phyloP scores from a whole-genome alignment of 177 flowering plant species.

The Tripterygium wilfordii region DNA sequence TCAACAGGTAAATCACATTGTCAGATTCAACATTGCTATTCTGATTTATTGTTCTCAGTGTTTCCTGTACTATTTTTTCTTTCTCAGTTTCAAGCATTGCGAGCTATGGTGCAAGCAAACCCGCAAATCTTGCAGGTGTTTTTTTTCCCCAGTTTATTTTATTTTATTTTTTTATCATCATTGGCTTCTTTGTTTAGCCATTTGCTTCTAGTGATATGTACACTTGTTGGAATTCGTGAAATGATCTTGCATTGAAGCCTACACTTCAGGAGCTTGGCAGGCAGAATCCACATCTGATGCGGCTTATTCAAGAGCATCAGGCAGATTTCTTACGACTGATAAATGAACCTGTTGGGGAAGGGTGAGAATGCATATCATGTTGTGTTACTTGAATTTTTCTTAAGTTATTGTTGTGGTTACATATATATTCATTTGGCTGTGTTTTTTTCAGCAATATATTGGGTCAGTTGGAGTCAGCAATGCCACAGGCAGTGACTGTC shows the following conservation, averaged over 20 bases:
- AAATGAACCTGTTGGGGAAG: slow-evolving; percentile 57
- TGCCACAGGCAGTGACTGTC: slow-evolving; percentile 47
- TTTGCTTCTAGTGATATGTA: no score
- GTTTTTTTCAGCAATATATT: slow-evolving; percentile 27
- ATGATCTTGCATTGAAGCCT: slow-evolving; percentile 34
- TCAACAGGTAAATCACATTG: slow-evolving; percentile 37
- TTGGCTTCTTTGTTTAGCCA: no score
- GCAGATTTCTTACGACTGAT: slow-evolving; percentile 66
- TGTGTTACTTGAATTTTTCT: neutral
- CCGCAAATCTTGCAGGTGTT: slow-evolving; percentile 66
- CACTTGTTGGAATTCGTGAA: no score
- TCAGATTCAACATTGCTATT: neutral
- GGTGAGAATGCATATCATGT: slow-evolving; percentile 21
- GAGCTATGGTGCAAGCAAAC: slow-evolving; percentile 72
- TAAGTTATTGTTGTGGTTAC: no score
- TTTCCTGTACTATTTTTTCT: neutral
- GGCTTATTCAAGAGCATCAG: slow-evolving; percentile 67
- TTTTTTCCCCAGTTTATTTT: neutral
- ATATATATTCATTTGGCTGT: neutral
- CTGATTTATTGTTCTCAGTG: no score
- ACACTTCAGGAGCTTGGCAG: slow-evolving; percentile 80
- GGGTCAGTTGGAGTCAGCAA: slow-evolving; percentile 28
- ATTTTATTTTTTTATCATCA: no score
- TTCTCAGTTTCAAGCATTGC: slow-evolving; percentile 59
- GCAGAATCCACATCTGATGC: slow-evolving; percentile 61